These are phyloP conservation scores for Leccinellum albellum DNA, from an alignment of 768 basidiomycete genomes.

Conservation along the genomic window DNA sequence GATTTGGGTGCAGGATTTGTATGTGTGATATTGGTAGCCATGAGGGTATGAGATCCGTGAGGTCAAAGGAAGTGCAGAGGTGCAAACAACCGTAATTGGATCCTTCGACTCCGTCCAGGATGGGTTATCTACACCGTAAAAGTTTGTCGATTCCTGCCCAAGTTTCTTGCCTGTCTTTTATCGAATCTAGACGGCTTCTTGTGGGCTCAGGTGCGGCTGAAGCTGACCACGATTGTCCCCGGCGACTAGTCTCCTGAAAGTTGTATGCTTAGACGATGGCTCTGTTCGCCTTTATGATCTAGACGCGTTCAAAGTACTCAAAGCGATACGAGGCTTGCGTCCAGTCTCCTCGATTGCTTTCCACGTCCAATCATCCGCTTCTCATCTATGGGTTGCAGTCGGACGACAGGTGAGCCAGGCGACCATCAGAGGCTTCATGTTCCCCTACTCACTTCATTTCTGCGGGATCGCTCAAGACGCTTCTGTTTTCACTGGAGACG, in stretches of 20 bases:
- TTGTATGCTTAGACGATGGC: conserved; percentile 54
- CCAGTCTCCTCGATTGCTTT: conserved; percentile 65
- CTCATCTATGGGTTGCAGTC: conserved; percentile 63
- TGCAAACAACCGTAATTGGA: not conserved
- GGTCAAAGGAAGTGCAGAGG: not conserved
- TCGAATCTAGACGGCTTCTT: conserved; percentile 46
- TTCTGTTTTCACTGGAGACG: conserved; percentile 44
- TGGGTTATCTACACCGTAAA: conserved; percentile 4
- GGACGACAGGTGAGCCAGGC: conserved; percentile 46
- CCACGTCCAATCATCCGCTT: conserved; percentile 37
- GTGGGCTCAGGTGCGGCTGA: conserved; percentile 55
- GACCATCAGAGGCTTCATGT: not conserved
- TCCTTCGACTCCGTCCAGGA: not conserved
- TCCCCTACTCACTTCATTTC: not conserved
- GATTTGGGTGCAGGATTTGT: conserved; percentile 44
- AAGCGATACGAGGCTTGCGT: conserved; percentile 55
- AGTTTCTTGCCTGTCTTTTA: conserved; percentile 52
- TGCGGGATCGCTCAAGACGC: conserved; percentile 10
- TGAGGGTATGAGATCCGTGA: conserved; percentile 1
- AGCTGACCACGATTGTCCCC: not conserved
- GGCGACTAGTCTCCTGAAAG: not conserved
- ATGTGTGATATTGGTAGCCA: conserved; percentile 6
- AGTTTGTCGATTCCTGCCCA: conserved; percentile 44
- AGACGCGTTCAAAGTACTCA: conserved; percentile 55
- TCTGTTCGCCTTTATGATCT: conserved; percentile 62